Base-by-base conservation (phyloP, 1,139 yeast species). In the Suhomyces anneliseae region DNA sequence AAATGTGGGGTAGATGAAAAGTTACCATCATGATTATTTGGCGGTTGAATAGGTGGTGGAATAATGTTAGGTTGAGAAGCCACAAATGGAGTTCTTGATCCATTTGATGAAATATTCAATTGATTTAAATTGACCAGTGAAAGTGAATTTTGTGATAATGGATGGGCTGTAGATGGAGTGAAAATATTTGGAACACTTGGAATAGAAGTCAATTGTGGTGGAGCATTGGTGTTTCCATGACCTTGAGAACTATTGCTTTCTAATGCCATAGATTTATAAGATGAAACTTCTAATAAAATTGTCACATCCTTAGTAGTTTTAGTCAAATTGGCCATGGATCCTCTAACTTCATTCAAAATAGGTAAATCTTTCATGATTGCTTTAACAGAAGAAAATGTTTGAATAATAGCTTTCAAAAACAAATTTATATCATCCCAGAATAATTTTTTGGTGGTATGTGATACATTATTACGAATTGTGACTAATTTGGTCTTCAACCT, bases 231-330 rank as follows among this genome's bases (percentile, higher is more conserved):
- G 8, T 42, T 32, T 1, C 43, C 12, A 34, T 50, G 51, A 12
- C 53, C 51, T 34, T 42, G 44, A 10, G 43, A 32, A 10, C 32
- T 36, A 26, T 42, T 45, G 3, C 40, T 19, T 6, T 56, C 56
- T 10, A 54, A 51, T 1, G 74, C 57, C 60, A 74, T 68, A 6
- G 72, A 53, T 50, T 70, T 72, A 51, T 73, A 74, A 1, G 78
- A 69, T 0, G 78, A 72, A 6, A 70, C 70, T 60, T 90, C 97
- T 40, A 90, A 68, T 55, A 88, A 74, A 11, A 88, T 83, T 0
- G 97, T 90, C 10, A 92, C 88, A 58, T 92, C 98, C 60, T 92
- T 92, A 2, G 97, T 89, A 5, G 92, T 87, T 53, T 90, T 84
- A 0, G 97, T 90, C 48, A 92, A 71, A 33, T 83, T 81, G 0